phyloP scores from a whole-genome alignment of 257 asterid genomes.

The Solanum peruvianum region DNA sequence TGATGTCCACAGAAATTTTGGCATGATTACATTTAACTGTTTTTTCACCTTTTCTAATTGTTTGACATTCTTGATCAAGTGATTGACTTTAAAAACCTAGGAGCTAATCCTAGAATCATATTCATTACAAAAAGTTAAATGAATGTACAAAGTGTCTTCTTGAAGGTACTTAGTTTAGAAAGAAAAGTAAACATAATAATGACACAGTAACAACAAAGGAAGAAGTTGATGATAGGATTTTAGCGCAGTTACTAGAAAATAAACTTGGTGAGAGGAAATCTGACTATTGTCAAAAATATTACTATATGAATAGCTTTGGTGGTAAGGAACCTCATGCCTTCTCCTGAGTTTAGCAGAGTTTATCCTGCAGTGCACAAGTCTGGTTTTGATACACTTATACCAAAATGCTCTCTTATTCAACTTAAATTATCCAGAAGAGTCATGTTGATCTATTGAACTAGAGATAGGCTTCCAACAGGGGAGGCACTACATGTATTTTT shows the following conservation, averaged over 20 bases:
- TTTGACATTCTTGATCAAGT: background rate
- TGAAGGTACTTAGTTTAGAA: background rate
- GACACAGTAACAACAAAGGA: background rate
- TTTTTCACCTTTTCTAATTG: background rate
- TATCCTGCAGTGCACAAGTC: background rate
- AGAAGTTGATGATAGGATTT: background rate
- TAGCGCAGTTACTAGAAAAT: background rate
- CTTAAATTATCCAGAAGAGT: background rate
- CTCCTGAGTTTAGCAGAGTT: background rate
- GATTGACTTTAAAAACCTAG: background rate
- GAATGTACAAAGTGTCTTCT: background rate
- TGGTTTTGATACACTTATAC: background rate
- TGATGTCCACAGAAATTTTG: background rate
- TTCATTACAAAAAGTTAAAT: background rate
- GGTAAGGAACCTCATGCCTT: background rate
- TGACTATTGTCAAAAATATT: background rate
- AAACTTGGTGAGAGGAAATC: background rate
- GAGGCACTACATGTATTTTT: background rate
- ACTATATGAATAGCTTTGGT: background rate
- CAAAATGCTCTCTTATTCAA: background rate
- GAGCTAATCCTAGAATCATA: background rate
- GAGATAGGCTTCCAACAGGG: background rate
- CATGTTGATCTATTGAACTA: background rate
- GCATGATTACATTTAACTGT: background rate
- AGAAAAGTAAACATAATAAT: background rate